These are phyloP conservation scores for Stylonectria norvegica DNA, from an alignment of 2,329 filamentous ascomycete genomes.

Conservation along the genomic window DNA sequence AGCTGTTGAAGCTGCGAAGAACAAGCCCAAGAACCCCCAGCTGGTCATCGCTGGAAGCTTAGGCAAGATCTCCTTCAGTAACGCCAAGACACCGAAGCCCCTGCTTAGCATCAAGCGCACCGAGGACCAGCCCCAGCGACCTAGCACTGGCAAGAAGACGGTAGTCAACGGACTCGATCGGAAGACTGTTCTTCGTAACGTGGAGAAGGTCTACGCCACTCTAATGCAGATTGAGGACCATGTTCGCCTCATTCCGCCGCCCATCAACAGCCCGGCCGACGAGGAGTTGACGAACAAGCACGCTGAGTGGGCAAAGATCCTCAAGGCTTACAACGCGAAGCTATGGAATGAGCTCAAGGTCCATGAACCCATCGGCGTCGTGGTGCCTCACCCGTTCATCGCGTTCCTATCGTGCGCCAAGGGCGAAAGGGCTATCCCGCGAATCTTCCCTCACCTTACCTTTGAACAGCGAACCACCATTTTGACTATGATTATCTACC, in stretches of 20 bases:
- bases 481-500: constrained; percentile 90
- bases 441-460: constrained; percentile 89
- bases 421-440: constrained; percentile 92
- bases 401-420: constrained; percentile 92
- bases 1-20: constrained; percentile 94
- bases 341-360: constrained; percentile 89
- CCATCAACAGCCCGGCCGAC: constrained; percentile 54
- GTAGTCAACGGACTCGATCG: constrained; percentile 60
- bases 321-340: constrained; percentile 69
- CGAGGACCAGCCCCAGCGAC: constrained; percentile 61
- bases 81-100: constrained; percentile 94
- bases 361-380: constrained; percentile 80
- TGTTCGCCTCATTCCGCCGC: constrained; percentile 70
- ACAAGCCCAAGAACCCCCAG: constrained; percentile 96
- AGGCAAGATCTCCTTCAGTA: constrained; percentile 98
- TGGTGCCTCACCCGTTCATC: constrained; percentile 86
- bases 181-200: constrained; percentile 79
- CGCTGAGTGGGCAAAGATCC: constrained; percentile 63
- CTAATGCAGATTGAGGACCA: constrained; percentile 95
- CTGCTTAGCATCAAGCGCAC: constrained; percentile 91
- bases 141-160: constrained; percentile 43
- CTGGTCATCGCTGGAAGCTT: constrained; percentile 93
- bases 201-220: constrained; percentile 82
- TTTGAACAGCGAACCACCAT: constrained; percentile 93
- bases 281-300: constrained; percentile 69